Percentiles rank a stretch among this genome's conserved stretches.
Evolutionary conservation across 1,284 basidiomycete species (phyloP).

Genomic region (Moesziomyces aphidis): DNA sequence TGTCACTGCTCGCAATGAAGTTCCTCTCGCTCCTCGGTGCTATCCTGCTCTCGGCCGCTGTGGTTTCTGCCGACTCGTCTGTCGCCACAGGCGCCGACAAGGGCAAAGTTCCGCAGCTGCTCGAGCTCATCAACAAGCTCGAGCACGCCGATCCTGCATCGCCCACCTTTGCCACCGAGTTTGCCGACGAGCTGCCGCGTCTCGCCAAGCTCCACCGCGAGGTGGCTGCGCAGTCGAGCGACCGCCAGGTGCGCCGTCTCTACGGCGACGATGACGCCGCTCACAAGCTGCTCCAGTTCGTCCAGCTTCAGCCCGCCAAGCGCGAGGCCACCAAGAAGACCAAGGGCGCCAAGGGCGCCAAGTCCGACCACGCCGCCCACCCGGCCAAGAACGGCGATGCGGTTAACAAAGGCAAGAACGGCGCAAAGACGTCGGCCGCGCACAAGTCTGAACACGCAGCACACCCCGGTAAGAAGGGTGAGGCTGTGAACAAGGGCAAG

Average conservation of each 20-base stretch:
- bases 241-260: slow-evolving; percentile 10
- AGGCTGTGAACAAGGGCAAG: slow-evolving; percentile 12
- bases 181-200: slow-evolving; percentile 8
- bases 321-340: slow-evolving; percentile 5
- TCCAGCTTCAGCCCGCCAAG: slow-evolving; percentile 13
- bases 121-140: slow-evolving; percentile 32
- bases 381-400: slow-evolving; percentile 3
- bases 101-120: slow-evolving; percentile 28
- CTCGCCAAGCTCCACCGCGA: slow-evolving; percentile 29
- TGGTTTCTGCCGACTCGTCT: slow-evolving; percentile 19
- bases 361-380: background rate
- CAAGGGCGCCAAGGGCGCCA: background rate
- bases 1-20: slow-evolving; percentile 14
- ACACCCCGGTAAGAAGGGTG: slow-evolving; percentile 6
- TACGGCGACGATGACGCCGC: slow-evolving; percentile 21
- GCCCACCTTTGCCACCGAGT: slow-evolving; percentile 7
- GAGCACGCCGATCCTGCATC: slow-evolving; percentile 23
- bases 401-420: background rate
- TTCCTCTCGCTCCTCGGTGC: slow-evolving; percentile 29
- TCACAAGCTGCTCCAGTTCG: slow-evolving; percentile 19
- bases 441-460: background rate
- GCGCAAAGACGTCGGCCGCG: background rate
- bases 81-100: slow-evolving; percentile 13
- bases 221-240: slow-evolving; percentile 14
- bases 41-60: slow-evolving; percentile 13